These are phyloP conservation scores for Leccinellum luteum DNA, from an alignment of 768 basidiomycete species.

Conservation along the genomic window DNA sequence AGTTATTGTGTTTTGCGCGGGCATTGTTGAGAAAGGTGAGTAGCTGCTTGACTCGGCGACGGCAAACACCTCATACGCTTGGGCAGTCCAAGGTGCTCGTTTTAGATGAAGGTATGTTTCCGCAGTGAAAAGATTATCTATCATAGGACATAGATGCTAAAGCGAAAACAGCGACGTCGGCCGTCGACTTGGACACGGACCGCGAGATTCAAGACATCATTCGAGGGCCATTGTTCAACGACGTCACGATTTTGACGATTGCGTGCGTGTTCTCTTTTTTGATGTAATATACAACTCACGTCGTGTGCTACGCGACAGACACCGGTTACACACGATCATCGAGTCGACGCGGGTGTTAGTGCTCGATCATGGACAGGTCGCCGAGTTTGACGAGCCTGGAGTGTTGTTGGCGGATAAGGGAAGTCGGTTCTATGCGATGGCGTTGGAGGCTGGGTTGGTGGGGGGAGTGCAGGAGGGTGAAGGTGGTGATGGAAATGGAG, in stretches of 20 bases:
- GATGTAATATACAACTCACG: not conserved
- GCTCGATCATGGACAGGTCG: slow-evolving; percentile 75
- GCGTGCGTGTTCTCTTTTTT: slow-evolving; percentile 50
- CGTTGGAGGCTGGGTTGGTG: slow-evolving; percentile 54
- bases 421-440: slow-evolving; percentile 62
- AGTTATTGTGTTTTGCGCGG: slow-evolving; percentile 85
- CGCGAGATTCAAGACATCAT: slow-evolving; percentile 86
- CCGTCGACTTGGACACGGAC: slow-evolving; percentile 90
- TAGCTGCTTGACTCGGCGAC: not conserved
- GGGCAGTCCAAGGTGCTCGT: slow-evolving; percentile 78
- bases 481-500: too few species aligned
- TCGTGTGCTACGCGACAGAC: slow-evolving; percentile 36
- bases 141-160: not conserved
- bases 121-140: not conserved
- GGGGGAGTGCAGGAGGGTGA: too few species aligned
- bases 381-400: slow-evolving; percentile 77
- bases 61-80: not conserved
- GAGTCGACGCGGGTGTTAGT: slow-evolving; percentile 82
- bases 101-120: slow-evolving; percentile 76
- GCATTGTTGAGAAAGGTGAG: slow-evolving; percentile 73
- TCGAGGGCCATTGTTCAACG: slow-evolving; percentile 68
- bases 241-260: slow-evolving; percentile 84
- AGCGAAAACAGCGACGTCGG: slow-evolving; percentile 65
- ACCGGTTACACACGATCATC: slow-evolving; percentile 82
- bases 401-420: slow-evolving; percentile 55